A percentile compares a stretch with the other conserved stretches of the same genome.
These are phyloP conservation scores for Henckelia pumila DNA, from an alignment of 257 asterid species.

Conservation along the genomic window DNA sequence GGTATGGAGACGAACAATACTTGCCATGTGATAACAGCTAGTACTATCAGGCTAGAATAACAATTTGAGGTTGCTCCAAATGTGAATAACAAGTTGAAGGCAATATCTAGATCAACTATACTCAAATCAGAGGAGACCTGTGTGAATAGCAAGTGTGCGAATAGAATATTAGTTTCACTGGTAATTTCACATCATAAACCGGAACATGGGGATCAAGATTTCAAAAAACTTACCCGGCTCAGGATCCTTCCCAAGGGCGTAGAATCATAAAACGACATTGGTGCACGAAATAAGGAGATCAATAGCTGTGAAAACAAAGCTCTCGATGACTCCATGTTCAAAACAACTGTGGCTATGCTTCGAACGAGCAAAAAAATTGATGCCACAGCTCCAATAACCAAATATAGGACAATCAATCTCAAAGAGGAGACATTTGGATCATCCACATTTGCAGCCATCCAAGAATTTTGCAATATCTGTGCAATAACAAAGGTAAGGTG, in stretches of 20 bases:
- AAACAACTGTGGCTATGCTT: conserved; percentile 29
- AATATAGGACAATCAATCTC: conserved; percentile 32
- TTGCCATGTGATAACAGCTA: conserved; percentile 60
- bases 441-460: conserved; percentile 45
- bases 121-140: conserved; percentile 84
- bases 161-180: not conserved
- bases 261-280: conserved; percentile 51
- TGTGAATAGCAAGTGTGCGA: not conserved
- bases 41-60: conserved; percentile 44
- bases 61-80: conserved; percentile 39
- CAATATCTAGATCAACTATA: conserved; percentile 65
- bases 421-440: conserved; percentile 28
- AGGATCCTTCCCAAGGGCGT: conserved; percentile 55
- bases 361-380: conserved; percentile 34
- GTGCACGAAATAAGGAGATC: conserved; percentile 45
- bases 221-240: conserved; percentile 38
- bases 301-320: conserved; percentile 35
- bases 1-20: conserved; percentile 50
- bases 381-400: conserved; percentile 35
- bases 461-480: conserved; percentile 41
- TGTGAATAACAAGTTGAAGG: conserved; percentile 33
- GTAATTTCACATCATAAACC: not conserved
- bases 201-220: not conserved
- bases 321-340: conserved; percentile 41
- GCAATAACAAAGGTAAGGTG: conserved; percentile 43